Base-by-base conservation (phyloP, 1,284 basidiomycete species). In the Mycena citricolor region DNA sequence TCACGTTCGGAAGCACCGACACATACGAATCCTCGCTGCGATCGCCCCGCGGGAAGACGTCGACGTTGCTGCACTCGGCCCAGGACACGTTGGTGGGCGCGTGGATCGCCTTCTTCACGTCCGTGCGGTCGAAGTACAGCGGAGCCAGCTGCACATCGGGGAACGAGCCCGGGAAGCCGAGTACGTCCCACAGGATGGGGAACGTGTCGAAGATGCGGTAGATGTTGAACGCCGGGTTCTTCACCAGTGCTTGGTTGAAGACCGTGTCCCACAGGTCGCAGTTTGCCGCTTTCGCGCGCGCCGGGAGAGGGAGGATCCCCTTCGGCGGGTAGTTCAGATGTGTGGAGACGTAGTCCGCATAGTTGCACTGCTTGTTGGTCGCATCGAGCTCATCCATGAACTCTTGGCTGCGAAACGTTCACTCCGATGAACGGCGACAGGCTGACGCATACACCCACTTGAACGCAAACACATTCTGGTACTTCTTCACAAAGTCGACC, bases 151-250 rank as follows among this genome's bases (percentile, higher is more conserved):
- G 71, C 5, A 55, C 57, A 33, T 86, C 66, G 3, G 56, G 51
- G 65, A 83, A 85, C 0, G 83, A 79, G 7, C 81, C 83, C 76
- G 86, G 85, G 69, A 84, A 85, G 13, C 84, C 86, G 26, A 89
- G 78, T 5, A 87, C 81, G 52, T 89, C 85, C 83, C 82, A 88
- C 11, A 83, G 65, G 28, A 86, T 54, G 13, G 62, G 61, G 56
- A 58, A 69, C 20, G 77, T 83, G 58, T 85, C 83, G 61, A 86
- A 85, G 40, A 88, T 81, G 24, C 81, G 73, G 59, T 89, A 89
- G 7, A 86, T 71, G 57, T 90, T 73, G 65, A 89, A 90, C 3
- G 82, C 86, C 0, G 85, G 86, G 58, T 90, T 87, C 50, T 83
- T 63, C 2, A 62, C 47, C 17, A 86, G 52, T 0, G 83, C 79